Evolutionary conservation across 495 filamentous ascomycete species (phyloP), one percentile per base, ranked within the genome.

Genomic region (Clavariopsis aquatica): DNA sequence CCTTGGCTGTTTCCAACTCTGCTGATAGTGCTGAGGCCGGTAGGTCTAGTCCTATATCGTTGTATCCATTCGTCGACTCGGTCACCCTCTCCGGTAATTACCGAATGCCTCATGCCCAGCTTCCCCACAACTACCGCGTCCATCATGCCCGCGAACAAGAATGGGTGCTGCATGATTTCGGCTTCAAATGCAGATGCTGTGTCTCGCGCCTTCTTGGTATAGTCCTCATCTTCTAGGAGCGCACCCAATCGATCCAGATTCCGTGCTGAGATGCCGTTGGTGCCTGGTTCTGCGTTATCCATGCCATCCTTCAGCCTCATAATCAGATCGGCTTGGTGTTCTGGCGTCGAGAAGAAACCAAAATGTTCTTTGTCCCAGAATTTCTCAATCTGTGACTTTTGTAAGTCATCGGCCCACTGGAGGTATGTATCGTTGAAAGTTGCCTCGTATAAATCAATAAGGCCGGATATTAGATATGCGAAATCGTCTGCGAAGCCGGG

Each of bases 401-500:
- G 94, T 36, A 98, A 72, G 29, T 84, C 84, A 69, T 94, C 89
- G 0, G 94, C 95, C 80, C 91, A 94, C 52, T 86, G 78, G 15
- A 98, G 81, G 77, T 89, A 93, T 62, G 77, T 76, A 64, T 89
- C 88, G 41, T 96, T 87, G 67, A 91, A 89, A 0, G 92, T 96
- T 6, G 89, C 84, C 75, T 96, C 88, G 71, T 96, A 96, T 62
- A 98, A 82, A 66, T 94, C 87, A 52, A 98, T 79, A 20, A 97
- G 79, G 0, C 92, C 95, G 27, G 86, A 83, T 52, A 92, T 91
- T 54, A 98, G 70, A 74, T 90, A 96, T 2, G 94, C 93, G 74
- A 98, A 98, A 74, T 98, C 94, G 66, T 98, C 94, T 5, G 93
- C 93, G 74, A 98, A 96, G 0, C 85, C 94, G 5, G 80, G 80